Evolutionary conservation across 345 rosid species (phyloP).

Genomic region (Linum tenue): DNA sequence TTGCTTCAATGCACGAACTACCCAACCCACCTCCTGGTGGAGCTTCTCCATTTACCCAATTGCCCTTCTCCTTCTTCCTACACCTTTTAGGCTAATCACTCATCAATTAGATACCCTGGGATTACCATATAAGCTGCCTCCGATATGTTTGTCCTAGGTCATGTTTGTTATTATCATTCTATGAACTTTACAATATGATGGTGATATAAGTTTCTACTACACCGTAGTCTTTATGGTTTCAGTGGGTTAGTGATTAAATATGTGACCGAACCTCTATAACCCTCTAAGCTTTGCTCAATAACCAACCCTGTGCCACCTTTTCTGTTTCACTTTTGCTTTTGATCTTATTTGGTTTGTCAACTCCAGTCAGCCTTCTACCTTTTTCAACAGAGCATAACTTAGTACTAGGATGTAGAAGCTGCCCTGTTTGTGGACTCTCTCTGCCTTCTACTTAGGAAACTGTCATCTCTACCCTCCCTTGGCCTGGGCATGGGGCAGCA

Average conservation of each 20-base stretch:
- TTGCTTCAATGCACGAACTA: slow-evolving; percentile 61
- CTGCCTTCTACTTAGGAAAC: neutral
- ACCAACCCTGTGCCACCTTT: no score
- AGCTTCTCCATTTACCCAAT: neutral
- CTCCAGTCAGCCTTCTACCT: no score
- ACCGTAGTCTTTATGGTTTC: no score
- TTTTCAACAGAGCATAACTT: neutral
- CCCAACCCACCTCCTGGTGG: slow-evolving; percentile 28
- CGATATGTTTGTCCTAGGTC: no score
- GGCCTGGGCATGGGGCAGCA: neutral
- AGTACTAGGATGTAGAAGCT: neutral
- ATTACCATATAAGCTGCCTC: neutral
- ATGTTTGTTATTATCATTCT: neutral
- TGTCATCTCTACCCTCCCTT: neutral
- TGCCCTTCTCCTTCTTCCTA: slow-evolving; percentile 21
- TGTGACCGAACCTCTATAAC: no score
- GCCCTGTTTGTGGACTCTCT: neutral
- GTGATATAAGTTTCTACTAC: no score
- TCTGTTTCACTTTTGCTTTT: no score
- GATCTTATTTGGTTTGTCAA: no score
- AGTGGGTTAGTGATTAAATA: no score
- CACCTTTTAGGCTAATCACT: slow-evolving; percentile 12
- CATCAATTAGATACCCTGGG: slow-evolving; percentile 3
- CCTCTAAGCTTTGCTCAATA: no score
- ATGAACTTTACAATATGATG: neutral